These are phyloP conservation scores for Cornus suecica DNA, from an alignment of 148 eudicot species.

Conservation along the genomic window DNA sequence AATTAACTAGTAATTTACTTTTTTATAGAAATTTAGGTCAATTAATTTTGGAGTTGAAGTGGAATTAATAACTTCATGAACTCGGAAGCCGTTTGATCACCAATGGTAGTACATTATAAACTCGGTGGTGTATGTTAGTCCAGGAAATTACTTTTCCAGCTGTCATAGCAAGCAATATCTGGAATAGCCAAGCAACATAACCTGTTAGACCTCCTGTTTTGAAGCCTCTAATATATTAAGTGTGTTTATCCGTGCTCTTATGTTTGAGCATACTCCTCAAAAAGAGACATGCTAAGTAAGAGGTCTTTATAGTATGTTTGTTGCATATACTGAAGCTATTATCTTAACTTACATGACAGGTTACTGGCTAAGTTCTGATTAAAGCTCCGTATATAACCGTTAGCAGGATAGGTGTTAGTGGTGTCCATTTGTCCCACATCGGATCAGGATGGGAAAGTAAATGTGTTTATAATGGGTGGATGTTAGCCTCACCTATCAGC, in stretches of 20 bases:
- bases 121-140: too few relatives aligned
- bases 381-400: background rate
- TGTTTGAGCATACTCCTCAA: too few relatives aligned
- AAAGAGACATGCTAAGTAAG: too few relatives aligned
- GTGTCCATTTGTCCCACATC: too few relatives aligned
- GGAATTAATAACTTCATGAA: background rate
- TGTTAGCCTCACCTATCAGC: too few relatives aligned
- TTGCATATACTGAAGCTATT: background rate
- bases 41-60: background rate
- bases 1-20: background rate
- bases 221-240: background rate
- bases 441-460: too few relatives aligned
- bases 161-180: too few relatives aligned
- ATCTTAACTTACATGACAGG: background rate
- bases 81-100: too few relatives aligned
- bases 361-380: background rate
- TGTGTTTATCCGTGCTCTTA: too few relatives aligned
- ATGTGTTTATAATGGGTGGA: too few relatives aligned
- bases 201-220: background rate
- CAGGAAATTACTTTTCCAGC: background rate
- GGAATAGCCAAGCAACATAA: background rate
- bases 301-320: background rate
- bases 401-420: background rate
- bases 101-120: too few relatives aligned
- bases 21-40: background rate